phyloP scores from a whole-genome alignment of 164 flowering plant species.

The Warburgia ugandensis region DNA sequence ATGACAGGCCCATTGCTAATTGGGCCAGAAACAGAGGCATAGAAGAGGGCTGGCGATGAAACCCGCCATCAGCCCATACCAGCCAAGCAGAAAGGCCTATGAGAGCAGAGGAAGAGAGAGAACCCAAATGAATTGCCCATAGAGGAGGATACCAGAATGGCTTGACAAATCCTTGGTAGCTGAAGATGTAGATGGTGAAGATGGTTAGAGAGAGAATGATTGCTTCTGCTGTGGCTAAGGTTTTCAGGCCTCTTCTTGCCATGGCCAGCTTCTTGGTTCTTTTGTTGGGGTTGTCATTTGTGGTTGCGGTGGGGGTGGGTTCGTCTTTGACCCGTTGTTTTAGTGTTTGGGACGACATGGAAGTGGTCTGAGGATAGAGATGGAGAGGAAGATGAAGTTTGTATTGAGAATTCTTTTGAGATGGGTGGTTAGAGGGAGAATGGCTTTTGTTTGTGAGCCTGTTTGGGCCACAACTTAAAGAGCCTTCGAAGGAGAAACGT shows the following conservation, averaged over 20 bases:
- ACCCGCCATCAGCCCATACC: slow-evolving; percentile 90
- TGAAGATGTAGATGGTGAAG: slow-evolving; percentile 22
- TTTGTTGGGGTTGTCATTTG: background rate
- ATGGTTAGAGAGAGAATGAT: slow-evolving; percentile 42
- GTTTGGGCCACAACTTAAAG: too few relatives aligned
- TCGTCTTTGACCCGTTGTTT: slow-evolving; percentile 33
- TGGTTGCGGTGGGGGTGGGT: slow-evolving; percentile 8
- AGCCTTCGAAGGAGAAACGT: too few relatives aligned
- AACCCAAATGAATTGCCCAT: slow-evolving; percentile 43
- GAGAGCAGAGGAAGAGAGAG: slow-evolving; percentile 29
- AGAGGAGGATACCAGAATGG: slow-evolving; percentile 48
- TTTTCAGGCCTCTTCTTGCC: slow-evolving; percentile 69
- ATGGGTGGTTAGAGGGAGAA: too few relatives aligned
- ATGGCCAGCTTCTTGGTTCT: slow-evolving; percentile 31
- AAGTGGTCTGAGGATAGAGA: background rate
- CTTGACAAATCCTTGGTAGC: slow-evolving; percentile 8
- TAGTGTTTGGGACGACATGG: slow-evolving; percentile 11
- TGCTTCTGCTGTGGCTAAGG: slow-evolving; percentile 43
- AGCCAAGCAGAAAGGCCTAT: slow-evolving; percentile 81
- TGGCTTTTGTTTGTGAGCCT: too few relatives aligned
- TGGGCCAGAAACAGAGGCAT: slow-evolving; percentile 35
- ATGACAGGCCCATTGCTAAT: slow-evolving; percentile 34
- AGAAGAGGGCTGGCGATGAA: slow-evolving; percentile 44
- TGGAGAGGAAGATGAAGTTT: slow-evolving; percentile 1
- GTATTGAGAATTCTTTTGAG: too few relatives aligned